These are phyloP conservation scores for Stylonectria norvegica DNA, from an alignment of 2,329 filamentous ascomycete species.

Conservation along the genomic window DNA sequence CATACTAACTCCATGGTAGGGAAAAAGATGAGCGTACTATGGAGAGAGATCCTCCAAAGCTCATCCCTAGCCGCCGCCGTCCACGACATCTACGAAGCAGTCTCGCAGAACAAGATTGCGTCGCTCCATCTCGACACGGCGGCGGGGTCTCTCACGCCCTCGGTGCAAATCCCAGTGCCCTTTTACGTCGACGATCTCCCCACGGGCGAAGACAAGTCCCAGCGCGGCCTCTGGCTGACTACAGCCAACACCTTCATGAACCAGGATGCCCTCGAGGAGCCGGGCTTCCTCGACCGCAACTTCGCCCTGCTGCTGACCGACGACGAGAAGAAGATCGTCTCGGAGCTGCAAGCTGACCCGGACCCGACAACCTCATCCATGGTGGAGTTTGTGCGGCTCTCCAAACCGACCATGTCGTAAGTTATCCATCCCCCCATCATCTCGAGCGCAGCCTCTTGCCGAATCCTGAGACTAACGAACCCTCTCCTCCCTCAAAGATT, in stretches of 20 bases:
- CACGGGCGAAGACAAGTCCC: constrained; percentile 62
- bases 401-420: constrained; percentile 62
- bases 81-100: constrained; percentile 74
- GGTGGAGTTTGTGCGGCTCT: constrained; percentile 76
- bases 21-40: constrained; percentile 62
- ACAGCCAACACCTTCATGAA: constrained; percentile 74
- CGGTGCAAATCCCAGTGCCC: constrained; percentile 61
- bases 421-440: constrained; percentile 23
- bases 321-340: constrained; percentile 69
- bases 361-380: constrained; percentile 74
- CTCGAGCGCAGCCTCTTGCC: neutral
- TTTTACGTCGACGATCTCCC: constrained; percentile 73
- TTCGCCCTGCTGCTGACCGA: constrained; percentile 83
- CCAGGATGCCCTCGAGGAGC: constrained; percentile 65
- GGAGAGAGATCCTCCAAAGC: constrained; percentile 65
- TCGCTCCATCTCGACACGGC: constrained; percentile 70
- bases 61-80: constrained; percentile 82
- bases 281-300: constrained; percentile 73
- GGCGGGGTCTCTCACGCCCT: constrained; percentile 56
- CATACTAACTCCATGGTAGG: constrained; percentile 32
- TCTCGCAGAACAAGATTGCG: constrained; percentile 82
- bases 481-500: constrained; percentile 40
- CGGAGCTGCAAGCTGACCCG: constrained; percentile 72
- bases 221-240: constrained; percentile 79
- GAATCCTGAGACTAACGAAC: neutral